A percentile compares a stretch with the other conserved stretches of the same genome.
Conservation (phyloP, 441 rosid genomes). For the Populus hybrid region DNA sequence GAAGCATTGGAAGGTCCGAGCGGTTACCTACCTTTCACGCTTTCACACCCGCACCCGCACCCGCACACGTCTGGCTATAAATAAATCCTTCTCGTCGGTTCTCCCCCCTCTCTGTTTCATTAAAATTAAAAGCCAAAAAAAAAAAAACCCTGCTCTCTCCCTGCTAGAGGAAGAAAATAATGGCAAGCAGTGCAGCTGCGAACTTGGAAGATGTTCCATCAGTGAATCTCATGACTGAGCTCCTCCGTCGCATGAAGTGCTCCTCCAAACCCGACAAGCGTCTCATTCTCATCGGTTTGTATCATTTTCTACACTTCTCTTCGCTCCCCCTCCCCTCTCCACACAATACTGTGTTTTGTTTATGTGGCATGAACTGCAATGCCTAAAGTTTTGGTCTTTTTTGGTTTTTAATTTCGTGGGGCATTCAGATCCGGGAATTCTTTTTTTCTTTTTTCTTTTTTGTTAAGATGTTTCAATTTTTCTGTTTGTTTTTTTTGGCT, state of each 20-base stretch:
- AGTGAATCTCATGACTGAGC: constrained; percentile 82
- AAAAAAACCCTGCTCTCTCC: neutral
- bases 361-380: neutral
- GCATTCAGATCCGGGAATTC: constrained; percentile 24
- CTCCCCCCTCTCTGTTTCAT: neutral
- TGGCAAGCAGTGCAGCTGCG: constrained; percentile 48
- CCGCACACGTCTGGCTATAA: neutral
- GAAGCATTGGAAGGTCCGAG: constrained; percentile 36
- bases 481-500: neutral
- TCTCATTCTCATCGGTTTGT: constrained; percentile 78
- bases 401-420: neutral
- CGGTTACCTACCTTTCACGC: neutral
- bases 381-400: constrained; percentile 3
- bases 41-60: neutral
- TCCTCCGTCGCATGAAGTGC: constrained; percentile 94
- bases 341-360: neutral
- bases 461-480: neutral
- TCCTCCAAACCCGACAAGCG: constrained; percentile 86
- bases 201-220: constrained; percentile 80
- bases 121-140: neutral
- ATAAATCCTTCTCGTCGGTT: neutral
- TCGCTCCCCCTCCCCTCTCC: neutral
- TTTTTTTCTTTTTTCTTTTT: neutral
- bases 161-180: constrained; percentile 8
- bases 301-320: neutral